Evolutionary conservation across 1,284 basidiomycete species (phyloP).

Genomic region (Cutaneotrichosporon arboriforme): DNA sequence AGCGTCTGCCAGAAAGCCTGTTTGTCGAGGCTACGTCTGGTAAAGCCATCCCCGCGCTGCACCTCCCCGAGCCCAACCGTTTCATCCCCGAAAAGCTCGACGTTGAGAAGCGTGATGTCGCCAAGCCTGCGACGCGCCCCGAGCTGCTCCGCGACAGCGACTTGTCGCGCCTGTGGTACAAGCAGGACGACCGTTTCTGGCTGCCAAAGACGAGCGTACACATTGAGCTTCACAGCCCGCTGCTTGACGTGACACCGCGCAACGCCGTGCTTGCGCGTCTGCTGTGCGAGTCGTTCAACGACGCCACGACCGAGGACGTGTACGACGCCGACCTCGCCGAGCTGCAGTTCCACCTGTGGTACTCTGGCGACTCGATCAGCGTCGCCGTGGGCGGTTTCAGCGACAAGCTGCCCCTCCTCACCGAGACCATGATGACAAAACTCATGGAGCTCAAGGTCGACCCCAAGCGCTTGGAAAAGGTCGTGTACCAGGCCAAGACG

Average conservation of each 20-base stretch:
- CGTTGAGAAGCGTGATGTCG: conserved; percentile 65
- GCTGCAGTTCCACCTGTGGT: conserved; percentile 67
- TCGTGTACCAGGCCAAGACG: conserved; percentile 70
- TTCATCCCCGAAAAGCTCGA: conserved; percentile 86
- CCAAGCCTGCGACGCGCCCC: conserved; percentile 68
- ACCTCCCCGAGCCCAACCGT: conserved; percentile 76
- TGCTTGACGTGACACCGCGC: conserved; percentile 44
- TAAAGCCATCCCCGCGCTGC: conserved; percentile 59
- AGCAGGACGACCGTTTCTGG: conserved; percentile 94
- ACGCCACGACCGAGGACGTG: conserved; percentile 81
- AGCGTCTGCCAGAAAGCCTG: conserved; percentile 62
- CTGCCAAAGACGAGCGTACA: conserved; percentile 67
- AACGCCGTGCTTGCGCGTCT: conserved; percentile 51
- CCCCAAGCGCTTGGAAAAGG: conserved; percentile 67
- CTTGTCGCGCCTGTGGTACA: conserved; percentile 78
- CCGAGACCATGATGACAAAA: conserved; percentile 68
- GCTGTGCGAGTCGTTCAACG: conserved; percentile 80
- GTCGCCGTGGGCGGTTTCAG: conserved; percentile 81
- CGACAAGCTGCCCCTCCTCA: conserved; percentile 80
- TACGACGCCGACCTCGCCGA: conserved; percentile 94
- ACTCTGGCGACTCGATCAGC: conserved; percentile 63
- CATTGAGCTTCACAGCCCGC: conserved; percentile 40
- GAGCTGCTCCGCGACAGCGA: conserved; percentile 66
- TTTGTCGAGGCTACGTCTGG: conserved; percentile 60
- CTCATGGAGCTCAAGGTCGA: conserved; percentile 65